These are phyloP conservation scores for Auricularia sp. DNA, from an alignment of 768 basidiomycete genomes.

Conservation along the genomic window DNA sequence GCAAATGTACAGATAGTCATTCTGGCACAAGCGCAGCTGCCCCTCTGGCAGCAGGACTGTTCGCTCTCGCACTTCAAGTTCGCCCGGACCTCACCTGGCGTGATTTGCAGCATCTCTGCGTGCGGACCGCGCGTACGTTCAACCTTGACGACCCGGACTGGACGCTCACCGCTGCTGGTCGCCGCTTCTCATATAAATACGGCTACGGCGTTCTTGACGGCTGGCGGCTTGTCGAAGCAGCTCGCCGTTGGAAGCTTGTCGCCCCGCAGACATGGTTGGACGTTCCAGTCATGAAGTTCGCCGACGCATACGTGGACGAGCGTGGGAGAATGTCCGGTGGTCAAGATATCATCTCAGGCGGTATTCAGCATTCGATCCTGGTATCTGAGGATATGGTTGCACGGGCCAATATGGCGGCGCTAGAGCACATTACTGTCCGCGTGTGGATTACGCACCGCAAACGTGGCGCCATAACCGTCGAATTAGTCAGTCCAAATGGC, in stretches of 20 bases:
- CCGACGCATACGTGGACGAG: slow-evolving; percentile 8
- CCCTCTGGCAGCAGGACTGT: slow-evolving; percentile 35
- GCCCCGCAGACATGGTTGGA: slow-evolving; percentile 39
- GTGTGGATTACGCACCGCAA: slow-evolving; percentile 34
- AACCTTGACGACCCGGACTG: slow-evolving; percentile 39
- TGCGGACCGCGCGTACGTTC: slow-evolving; percentile 28
- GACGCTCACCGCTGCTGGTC: slow-evolving; percentile 31
- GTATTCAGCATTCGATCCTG: slow-evolving; percentile 21
- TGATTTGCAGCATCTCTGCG: slow-evolving; percentile 36
- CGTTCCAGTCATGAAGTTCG: slow-evolving; percentile 20
- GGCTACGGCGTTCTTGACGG: slow-evolving; percentile 40
- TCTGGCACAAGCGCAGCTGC: slow-evolving; percentile 42
- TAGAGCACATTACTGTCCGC: slow-evolving; percentile 37
- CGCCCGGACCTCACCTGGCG: slow-evolving; percentile 41
- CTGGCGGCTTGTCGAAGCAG: slow-evolving; percentile 29
- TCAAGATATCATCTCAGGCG: slow-evolving; percentile 19
- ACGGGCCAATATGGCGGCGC: slow-evolving; percentile 29
- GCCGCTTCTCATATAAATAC: slow-evolving; percentile 39
- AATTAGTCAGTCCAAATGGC: slow-evolving; percentile 32
- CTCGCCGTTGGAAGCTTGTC: slow-evolving; percentile 31
- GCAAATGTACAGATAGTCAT: slow-evolving; percentile 33
- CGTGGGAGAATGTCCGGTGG: slow-evolving; percentile 15
- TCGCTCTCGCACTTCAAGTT: slow-evolving; percentile 30
- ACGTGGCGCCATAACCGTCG: slow-evolving; percentile 37
- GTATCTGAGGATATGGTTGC: slow-evolving; percentile 22